These are phyloP conservation scores for Phytophthora hibernalis DNA, from an alignment of 352 stramenopile genomes.

Conservation along the genomic window DNA sequence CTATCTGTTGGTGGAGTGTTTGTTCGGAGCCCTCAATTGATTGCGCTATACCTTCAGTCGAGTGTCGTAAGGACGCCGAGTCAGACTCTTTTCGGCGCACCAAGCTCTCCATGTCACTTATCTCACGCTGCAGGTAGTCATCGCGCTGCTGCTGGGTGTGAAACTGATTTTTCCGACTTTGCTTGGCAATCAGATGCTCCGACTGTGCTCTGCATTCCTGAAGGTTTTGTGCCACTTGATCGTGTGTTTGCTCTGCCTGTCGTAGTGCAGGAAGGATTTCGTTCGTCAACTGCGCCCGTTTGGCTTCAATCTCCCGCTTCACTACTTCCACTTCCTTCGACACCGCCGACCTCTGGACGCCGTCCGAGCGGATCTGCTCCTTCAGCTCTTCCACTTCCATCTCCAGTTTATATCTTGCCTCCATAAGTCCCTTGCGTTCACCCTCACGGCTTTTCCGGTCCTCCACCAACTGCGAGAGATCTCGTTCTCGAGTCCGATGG, in stretches of 20 bases:
- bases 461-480: constrained; percentile 58
- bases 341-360: constrained; percentile 46
- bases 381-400: constrained; percentile 83
- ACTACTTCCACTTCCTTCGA: constrained; percentile 64
- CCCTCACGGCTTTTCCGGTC: constrained; percentile 62
- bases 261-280: constrained; percentile 64
- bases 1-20: constrained; percentile 51
- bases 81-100: constrained; percentile 69
- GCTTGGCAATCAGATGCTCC: constrained; percentile 95
- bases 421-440: constrained; percentile 83
- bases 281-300: constrained; percentile 56
- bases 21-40: constrained; percentile 55
- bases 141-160: constrained; percentile 93
- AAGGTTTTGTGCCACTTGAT: constrained; percentile 83
- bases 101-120: constrained; percentile 71
- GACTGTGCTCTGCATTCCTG: constrained; percentile 66
- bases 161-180: constrained; percentile 96
- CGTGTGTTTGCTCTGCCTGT: constrained; percentile 68
- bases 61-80: constrained; percentile 42
- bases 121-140: constrained; percentile 75
- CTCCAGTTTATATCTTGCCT: constrained; percentile 80
- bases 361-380: constrained; percentile 60
- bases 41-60: constrained; percentile 50
- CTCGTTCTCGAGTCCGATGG: constrained; percentile 52
- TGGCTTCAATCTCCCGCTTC: constrained; percentile 60